Percentiles rank a stretch among this genome's conserved stretches.
These are phyloP conservation scores for Phytophthora fragariaefolia DNA, from an alignment of 352 stramenopile species.

Conservation along the genomic window DNA sequence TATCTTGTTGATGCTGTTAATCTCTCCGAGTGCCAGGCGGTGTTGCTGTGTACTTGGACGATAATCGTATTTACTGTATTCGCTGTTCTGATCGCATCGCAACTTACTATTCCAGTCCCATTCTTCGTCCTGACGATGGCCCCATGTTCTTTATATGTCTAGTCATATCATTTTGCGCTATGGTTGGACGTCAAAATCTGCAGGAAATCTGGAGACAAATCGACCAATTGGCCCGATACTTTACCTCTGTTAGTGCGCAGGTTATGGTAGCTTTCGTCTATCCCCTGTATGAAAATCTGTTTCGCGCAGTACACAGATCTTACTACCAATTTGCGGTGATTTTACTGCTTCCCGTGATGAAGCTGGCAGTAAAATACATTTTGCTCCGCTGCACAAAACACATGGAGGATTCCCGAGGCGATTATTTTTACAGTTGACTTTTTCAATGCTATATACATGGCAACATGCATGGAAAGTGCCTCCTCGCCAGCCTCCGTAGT, in stretches of 20 bases:
- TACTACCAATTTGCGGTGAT: constrained; percentile 15
- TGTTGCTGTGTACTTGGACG: not conserved
- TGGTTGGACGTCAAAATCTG: not conserved
- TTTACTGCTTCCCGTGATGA: constrained; percentile 30
- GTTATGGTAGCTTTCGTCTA: constrained; percentile 11
- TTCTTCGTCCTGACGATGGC: constrained; percentile 9
- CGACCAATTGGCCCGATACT: constrained; percentile 9
- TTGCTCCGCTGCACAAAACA: constrained; percentile 6
- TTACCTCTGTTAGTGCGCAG: constrained; percentile 15
- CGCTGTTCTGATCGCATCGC: not conserved
- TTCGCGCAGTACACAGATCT: not conserved
- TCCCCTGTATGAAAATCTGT: constrained; percentile 19
- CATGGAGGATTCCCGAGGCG: constrained; percentile 28
- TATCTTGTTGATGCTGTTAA: constrained; percentile 1
- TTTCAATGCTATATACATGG: constrained; percentile 33
- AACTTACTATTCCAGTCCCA: constrained; percentile 15
- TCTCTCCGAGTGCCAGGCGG: not conserved
- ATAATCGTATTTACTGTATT: constrained; percentile 1
- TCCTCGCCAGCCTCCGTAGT: not conserved
- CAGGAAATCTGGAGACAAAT: constrained; percentile 3
- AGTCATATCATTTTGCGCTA: constrained; percentile 4
- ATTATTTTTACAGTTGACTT: constrained; percentile 33
- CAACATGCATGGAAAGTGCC: constrained; percentile 19
- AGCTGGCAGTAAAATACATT: constrained; percentile 30
- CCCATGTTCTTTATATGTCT: constrained; percentile 13